Conservation (phyloP, 202 grass and related monocot genomes). For the Musa balbisiana region DNA sequence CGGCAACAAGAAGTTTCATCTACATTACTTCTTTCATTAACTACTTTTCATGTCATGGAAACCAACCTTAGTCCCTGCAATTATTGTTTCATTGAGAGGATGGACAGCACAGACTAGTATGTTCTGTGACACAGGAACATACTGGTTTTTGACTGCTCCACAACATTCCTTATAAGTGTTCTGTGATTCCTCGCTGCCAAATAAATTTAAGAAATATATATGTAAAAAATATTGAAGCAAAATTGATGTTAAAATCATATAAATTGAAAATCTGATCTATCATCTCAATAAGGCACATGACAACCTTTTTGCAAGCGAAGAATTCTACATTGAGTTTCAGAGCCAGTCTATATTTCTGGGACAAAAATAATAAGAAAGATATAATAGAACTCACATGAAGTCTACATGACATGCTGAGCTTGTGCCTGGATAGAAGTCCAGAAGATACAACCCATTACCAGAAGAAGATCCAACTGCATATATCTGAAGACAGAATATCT, state of each 20-base stretch:
- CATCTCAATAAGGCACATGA: background rate
- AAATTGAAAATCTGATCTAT: background rate
- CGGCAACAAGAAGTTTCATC: too few relatives aligned
- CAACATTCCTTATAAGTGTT: constrained; percentile 22
- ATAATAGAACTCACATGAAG: constrained; percentile 52
- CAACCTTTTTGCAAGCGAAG: background rate
- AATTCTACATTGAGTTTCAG: background rate
- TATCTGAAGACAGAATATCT: constrained; percentile 38
- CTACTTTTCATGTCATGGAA: background rate
- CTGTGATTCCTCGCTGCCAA: constrained; percentile 52
- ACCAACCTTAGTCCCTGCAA: constrained; percentile 75
- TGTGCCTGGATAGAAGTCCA: constrained; percentile 79
- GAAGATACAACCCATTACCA: constrained; percentile 53
- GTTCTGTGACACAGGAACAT: constrained; percentile 55
- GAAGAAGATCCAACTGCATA: constrained; percentile 76
- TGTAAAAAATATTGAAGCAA: background rate
- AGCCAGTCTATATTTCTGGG: background rate
- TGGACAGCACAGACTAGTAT: constrained; percentile 66
- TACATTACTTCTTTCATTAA: too few relatives aligned
- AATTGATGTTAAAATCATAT: background rate
- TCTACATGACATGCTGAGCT: constrained; percentile 72
- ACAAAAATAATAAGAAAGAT: constrained; percentile 13
- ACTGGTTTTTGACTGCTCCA: constrained; percentile 46
- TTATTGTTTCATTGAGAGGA: constrained; percentile 50
- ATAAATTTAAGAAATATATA: background rate